Base-by-base conservation (phyloP, 345 rosid genomes). In the Raphanus raphanistrum region DNA sequence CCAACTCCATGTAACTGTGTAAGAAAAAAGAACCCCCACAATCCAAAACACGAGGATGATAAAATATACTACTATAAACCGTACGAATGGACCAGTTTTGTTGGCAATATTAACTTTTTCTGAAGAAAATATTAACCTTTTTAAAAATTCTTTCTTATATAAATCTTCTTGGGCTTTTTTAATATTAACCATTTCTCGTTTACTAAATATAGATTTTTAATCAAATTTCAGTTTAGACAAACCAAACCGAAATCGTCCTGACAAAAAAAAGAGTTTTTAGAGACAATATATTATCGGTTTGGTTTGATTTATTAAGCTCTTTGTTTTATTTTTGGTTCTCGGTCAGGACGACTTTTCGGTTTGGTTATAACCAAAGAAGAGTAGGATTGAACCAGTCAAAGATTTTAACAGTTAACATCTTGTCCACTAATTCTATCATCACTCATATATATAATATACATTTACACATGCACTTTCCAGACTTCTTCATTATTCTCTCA, bases 1-100 rank as follows among this genome's bases (percentile, higher is more conserved):
- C 82, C 70, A 79, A 72, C 60, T 78, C 41, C 48, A 54, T 78
- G 41, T 10, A 68, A 54, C 71, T 1, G 35, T 28, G 27, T 15
- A n/a, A 59, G 6, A 25, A 59, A 59, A 15, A 6, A 8, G 0
- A 7, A 8, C 21, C 36, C 74, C 59, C 65, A 61, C 0, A 60
- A 79, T 73, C 70, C 74, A 36, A 79, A 79, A 79, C 73, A 73
- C 70, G 70, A 73, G 65, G 77, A 72, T 72, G 31, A 36, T 70
- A 16, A 36, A 11, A 71, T 31, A 5, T 26, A 16, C 5, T 29
- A 21, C 21, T 21, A 21, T 21, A 35, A 35, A 35, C 7, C 7
- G 7, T 62, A 68, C 82, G 73, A 79, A 74, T 79, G 70, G 78
- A 73, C 82, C 82, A 68, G 52, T 70, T 68, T 73, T 73, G 21